Conservation (phyloP, 352 stramenopile genomes). For the Phytophthora pinifolia region DNA sequence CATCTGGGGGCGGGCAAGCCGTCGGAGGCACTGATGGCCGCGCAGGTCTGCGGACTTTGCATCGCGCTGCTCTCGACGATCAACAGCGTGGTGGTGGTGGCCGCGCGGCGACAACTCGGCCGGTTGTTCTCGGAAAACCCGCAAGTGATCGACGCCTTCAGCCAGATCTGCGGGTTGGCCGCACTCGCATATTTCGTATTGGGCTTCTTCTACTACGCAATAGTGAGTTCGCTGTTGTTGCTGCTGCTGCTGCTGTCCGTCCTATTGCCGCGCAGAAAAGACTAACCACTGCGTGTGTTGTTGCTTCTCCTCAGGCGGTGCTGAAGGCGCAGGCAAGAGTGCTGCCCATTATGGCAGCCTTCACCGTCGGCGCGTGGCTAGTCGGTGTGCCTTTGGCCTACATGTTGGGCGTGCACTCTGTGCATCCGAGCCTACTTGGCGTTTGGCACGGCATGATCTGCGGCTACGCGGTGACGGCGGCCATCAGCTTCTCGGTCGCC, state of each 20-base stretch:
- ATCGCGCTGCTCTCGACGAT: constrained; percentile 43
- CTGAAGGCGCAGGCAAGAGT: constrained; percentile 65
- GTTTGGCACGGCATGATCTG: constrained; percentile 69
- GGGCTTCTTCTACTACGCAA: constrained; percentile 81
- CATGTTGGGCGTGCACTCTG: constrained; percentile 52
- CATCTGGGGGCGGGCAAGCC: constrained; percentile 59
- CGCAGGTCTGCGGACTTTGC: constrained; percentile 50
- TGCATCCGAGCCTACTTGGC: constrained; percentile 44
- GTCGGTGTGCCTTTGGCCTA: constrained; percentile 76
- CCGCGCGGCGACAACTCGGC: constrained; percentile 47
- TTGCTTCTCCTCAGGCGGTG: constrained; percentile 43
- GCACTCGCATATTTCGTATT: constrained; percentile 69
- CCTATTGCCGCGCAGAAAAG: background rate
- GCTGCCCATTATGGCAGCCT: constrained; percentile 57
- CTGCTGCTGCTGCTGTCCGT: background rate
- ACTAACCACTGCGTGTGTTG: background rate
- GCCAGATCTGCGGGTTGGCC: constrained; percentile 56
- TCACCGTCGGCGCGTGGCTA: constrained; percentile 64
- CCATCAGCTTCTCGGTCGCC: constrained; percentile 62
- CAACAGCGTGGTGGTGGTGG: constrained; percentile 51
- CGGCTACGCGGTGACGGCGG: constrained; percentile 75
- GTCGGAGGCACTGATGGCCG: constrained; percentile 44
- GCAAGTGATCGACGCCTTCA: constrained; percentile 62
- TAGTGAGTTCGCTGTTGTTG: constrained; percentile 35
- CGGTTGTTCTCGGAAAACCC: constrained; percentile 71